These are phyloP conservation scores for Colletotrichum abscissum DNA, from an alignment of 2,329 filamentous ascomycete species.

Conservation along the genomic window DNA sequence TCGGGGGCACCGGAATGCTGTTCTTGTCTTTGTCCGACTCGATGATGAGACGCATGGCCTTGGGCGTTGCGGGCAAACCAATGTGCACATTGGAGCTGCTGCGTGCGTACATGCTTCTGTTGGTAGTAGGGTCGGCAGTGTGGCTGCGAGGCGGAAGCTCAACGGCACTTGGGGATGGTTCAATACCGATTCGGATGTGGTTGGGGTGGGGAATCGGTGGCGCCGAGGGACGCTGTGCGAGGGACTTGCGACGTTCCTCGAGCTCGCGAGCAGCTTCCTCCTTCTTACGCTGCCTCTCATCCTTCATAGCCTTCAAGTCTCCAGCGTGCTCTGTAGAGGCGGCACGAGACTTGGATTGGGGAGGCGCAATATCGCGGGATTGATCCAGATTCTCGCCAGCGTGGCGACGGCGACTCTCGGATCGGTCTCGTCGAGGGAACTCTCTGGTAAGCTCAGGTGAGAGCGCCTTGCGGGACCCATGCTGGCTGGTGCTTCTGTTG, in stretches of 20 bases:
- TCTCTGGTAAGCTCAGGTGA: slow-evolving; percentile 48
- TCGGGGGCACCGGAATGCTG: slow-evolving; percentile 53
- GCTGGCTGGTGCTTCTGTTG: slow-evolving; percentile 62
- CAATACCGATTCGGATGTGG: slow-evolving; percentile 52
- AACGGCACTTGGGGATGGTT: slow-evolving; percentile 45
- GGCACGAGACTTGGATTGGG: slow-evolving; percentile 44
- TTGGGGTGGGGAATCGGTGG: slow-evolving; percentile 83
- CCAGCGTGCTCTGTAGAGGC: slow-evolving; percentile 61
- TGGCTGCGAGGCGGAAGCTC: slow-evolving; percentile 69
- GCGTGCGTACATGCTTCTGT: slow-evolving; percentile 60
- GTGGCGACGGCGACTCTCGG: slow-evolving; percentile 51
- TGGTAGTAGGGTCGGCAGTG: slow-evolving; percentile 71
- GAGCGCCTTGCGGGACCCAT: slow-evolving; percentile 44
- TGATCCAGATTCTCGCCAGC: slow-evolving; percentile 45
- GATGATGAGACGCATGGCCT: slow-evolving; percentile 88
- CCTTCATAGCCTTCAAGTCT: slow-evolving; percentile 66
- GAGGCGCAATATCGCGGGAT: slow-evolving; percentile 43
- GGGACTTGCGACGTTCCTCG: slow-evolving; percentile 86
- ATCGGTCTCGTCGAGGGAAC: slow-evolving; percentile 48
- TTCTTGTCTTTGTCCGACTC: slow-evolving; percentile 62
- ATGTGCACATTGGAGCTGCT: slow-evolving; percentile 62
- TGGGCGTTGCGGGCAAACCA: slow-evolving; percentile 89
- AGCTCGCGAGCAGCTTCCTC: slow-evolving; percentile 85
- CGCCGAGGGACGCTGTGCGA: slow-evolving; percentile 82
- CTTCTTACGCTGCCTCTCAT: slow-evolving; percentile 74